A percentile compares a stretch with the other conserved stretches of the same genome.
These are phyloP conservation scores for Fusarium nurragi DNA, from an alignment of 2,329 filamentous ascomycete genomes.

Conservation along the genomic window DNA sequence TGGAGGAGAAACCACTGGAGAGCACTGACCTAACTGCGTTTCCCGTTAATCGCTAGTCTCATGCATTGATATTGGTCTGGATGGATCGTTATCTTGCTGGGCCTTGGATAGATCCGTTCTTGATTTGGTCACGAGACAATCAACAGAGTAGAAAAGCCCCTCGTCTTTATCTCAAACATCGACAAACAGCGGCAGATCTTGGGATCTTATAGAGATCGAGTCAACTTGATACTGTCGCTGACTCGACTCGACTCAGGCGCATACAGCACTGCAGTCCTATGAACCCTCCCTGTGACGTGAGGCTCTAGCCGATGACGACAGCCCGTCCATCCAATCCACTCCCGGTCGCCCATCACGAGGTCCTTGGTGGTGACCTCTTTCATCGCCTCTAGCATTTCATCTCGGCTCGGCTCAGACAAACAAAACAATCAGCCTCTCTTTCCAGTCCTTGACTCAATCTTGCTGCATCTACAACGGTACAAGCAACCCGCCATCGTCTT, in stretches of 20 bases:
- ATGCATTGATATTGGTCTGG: constrained; percentile 9
- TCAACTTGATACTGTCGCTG: constrained; percentile 6
- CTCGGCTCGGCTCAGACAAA: background rate
- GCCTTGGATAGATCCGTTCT: background rate
- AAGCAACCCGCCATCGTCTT: constrained; percentile 10
- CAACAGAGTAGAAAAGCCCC: background rate
- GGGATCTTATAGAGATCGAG: background rate
- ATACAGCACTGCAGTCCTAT: constrained; percentile 8
- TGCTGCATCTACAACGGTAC: constrained; percentile 11
- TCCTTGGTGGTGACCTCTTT: constrained; percentile 31
- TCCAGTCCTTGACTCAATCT: constrained; percentile 5
- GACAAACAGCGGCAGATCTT: constrained; percentile 9
- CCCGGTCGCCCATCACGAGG: constrained; percentile 43
- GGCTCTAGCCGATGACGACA: constrained; percentile 44
- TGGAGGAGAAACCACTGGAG: background rate
- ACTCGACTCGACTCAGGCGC: constrained; percentile 25
- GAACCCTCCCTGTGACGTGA: constrained; percentile 38
- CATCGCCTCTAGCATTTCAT: background rate
- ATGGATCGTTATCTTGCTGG: constrained; percentile 26
- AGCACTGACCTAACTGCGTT: background rate
- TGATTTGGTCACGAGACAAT: constrained; percentile 17
- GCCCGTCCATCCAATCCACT: constrained; percentile 36
- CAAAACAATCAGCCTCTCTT: constrained; percentile 3
- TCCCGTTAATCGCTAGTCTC: background rate
- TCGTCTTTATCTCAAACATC: background rate